Conservation (phyloP, 345 rosid genomes). For the Gossypium longicalyx region DNA sequence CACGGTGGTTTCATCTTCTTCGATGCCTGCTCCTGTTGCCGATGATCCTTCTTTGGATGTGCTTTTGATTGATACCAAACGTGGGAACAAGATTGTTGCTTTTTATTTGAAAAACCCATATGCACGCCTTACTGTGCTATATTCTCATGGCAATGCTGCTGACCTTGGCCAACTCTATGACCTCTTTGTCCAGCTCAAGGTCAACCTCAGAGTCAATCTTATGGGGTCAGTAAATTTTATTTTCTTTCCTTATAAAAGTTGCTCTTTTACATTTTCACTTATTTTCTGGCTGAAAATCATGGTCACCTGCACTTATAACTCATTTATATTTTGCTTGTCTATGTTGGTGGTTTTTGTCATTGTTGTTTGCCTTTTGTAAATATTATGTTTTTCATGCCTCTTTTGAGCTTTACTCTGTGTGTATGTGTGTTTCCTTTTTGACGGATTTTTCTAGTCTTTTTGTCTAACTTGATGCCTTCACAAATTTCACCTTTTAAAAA, state of each 20-base stretch:
- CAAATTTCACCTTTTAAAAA: not conserved
- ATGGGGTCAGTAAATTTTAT: slow-evolving; percentile 61
- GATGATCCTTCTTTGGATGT: slow-evolving; percentile 81
- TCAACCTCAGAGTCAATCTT: slow-evolving; percentile 92
- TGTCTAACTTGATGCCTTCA: not conserved
- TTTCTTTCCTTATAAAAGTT: not conserved
- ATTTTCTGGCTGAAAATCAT: not conserved
- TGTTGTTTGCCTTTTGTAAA: not conserved
- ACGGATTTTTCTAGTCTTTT: not conserved
- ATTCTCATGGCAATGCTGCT: slow-evolving; percentile 98
- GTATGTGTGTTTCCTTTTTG: too few relatives aligned
- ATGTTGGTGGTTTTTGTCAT: not conserved
- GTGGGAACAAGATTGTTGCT: slow-evolving; percentile 82
- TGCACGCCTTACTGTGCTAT: slow-evolving; percentile 87
- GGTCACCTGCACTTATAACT: not conserved
- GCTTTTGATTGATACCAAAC: slow-evolving; percentile 53
- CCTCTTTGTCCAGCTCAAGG: slow-evolving; percentile 95
- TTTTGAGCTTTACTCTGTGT: not conserved
- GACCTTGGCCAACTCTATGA: slow-evolving; percentile 99
- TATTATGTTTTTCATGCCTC: not conserved
- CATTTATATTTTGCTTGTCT: too few relatives aligned
- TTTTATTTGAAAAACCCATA: slow-evolving; percentile 78
- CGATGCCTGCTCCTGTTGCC: slow-evolving; percentile 58
- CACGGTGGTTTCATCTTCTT: slow-evolving; percentile 54
- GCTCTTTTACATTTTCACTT: not conserved